phyloP scores from a whole-genome alignment of 805 yeast species.

The Schizosaccharomyces osmophilus region DNA sequence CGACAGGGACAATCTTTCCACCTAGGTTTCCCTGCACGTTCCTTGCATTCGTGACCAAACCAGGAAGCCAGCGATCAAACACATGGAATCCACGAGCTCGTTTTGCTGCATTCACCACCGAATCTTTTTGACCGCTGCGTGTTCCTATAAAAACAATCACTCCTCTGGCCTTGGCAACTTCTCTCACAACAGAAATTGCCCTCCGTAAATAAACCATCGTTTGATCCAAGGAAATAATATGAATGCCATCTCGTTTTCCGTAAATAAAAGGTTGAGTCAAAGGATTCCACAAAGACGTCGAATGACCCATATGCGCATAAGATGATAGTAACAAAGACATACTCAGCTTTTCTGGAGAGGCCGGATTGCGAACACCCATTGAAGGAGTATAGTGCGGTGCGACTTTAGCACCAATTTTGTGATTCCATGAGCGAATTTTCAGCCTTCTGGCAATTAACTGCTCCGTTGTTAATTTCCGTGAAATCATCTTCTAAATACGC shows the following conservation, averaged over 20 bases:
- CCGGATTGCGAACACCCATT: not conserved
- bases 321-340: constrained; percentile 59
- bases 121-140: constrained; percentile 45
- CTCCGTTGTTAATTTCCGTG: not conserved
- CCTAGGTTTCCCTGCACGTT: constrained; percentile 24
- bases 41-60: constrained; percentile 67
- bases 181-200: constrained; percentile 67
- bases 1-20: not conserved
- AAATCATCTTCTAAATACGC: not conserved
- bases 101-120: constrained; percentile 56
- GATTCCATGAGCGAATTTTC: not conserved
- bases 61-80: constrained; percentile 76
- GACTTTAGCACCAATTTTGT: not conserved
- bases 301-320: constrained; percentile 85
- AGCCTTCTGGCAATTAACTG: not conserved
- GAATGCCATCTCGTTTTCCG: constrained; percentile 77
- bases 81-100: constrained; percentile 63
- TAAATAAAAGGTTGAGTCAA: constrained; percentile 34
- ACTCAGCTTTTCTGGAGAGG: constrained; percentile 28
- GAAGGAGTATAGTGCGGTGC: not conserved
- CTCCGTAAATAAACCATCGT: constrained; percentile 52
- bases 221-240: constrained; percentile 69
- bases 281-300: constrained; percentile 35
- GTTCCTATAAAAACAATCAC: constrained; percentile 67
- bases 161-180: constrained; percentile 67